These are phyloP conservation scores for Pseudevernia furfuracea DNA, from an alignment of 495 filamentous ascomycete species.

Conservation along the genomic window DNA sequence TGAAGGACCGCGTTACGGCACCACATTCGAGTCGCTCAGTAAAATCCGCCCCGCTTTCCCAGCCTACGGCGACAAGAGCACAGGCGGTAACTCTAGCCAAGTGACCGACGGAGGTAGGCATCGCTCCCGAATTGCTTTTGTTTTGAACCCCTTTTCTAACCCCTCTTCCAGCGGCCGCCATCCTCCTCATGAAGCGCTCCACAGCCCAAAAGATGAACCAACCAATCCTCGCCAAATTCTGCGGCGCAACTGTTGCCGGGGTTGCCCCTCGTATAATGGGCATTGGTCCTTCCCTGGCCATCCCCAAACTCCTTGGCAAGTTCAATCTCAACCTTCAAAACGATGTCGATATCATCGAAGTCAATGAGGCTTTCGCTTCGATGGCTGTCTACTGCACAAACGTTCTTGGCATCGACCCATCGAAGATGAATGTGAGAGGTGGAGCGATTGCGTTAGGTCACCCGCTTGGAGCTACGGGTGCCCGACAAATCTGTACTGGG, in stretches of 20 bases:
- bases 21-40: conserved; percentile 67
- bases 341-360: conserved; percentile 83
- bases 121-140: background rate
- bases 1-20: conserved; percentile 84
- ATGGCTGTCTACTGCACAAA: conserved; percentile 94
- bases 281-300: conserved; percentile 86
- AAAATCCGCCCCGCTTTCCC: conserved; percentile 93
- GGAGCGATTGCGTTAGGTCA: conserved; percentile 77
- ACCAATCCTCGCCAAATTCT: conserved; percentile 91
- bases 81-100: conserved; percentile 92
- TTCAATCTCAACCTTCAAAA: conserved; percentile 62
- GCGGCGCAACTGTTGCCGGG: conserved; percentile 82
- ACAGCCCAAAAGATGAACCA: conserved; percentile 80
- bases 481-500: conserved; percentile 76
- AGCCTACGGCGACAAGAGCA: conserved; percentile 76
- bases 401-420: conserved; percentile 63
- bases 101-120: conserved; percentile 76
- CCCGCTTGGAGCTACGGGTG: conserved; percentile 72
- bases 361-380: conserved; percentile 96
- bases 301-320: conserved; percentile 85
- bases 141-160: background rate
- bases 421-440: conserved; percentile 84
- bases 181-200: conserved; percentile 89
- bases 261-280: conserved; percentile 93
- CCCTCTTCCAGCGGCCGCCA: conserved; percentile 55